Percentiles rank a stretch among this genome's conserved stretches.
Conservation (phyloP, 805 yeast genomes). For the Nakazawaea wyomingensis region DNA sequence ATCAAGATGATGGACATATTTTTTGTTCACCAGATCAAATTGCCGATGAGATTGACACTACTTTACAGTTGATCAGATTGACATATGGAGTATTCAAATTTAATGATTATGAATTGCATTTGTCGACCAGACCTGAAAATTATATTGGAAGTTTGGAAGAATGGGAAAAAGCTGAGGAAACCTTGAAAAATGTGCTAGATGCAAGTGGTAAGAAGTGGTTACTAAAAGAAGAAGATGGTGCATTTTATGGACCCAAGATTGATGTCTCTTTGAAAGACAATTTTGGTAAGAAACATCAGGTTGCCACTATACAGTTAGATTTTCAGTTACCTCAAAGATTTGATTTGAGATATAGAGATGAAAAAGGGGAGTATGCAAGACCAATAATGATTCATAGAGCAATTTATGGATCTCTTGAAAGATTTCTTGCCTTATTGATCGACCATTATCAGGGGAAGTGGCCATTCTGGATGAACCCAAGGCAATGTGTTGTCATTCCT, state of each 20-base stretch:
- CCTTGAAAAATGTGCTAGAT: conserved; percentile 52
- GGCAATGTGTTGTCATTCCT: conserved; percentile 84
- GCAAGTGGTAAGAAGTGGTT: conserved; percentile 54
- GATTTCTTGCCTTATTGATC: conserved; percentile 84
- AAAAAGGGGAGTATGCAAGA: conserved; percentile 44
- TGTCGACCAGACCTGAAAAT: conserved; percentile 81
- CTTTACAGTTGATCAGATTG: conserved; percentile 67
- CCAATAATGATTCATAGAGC: conserved; percentile 98
- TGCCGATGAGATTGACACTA: conserved; percentile 61
- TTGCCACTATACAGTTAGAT: conserved; percentile 93
- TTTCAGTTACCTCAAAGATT: conserved; percentile 90
- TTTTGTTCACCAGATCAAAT: conserved; percentile 83
- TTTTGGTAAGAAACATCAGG: conserved; percentile 78
- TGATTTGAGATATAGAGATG: conserved; percentile 59
- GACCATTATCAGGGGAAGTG: conserved; percentile 90
- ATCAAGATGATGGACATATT: conserved; percentile 97
- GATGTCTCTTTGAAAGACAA: conserved; percentile 82
- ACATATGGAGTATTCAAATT: conserved; percentile 70
- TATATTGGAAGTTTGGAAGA: conserved; percentile 71
- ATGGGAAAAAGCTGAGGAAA: conserved; percentile 81
- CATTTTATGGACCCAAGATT: conserved; percentile 93
- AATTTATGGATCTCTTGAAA: conserved; percentile 88
- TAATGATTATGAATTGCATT: conserved; percentile 49
- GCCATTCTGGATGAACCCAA: conserved; percentile 97
- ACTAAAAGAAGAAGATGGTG: conserved; percentile 91